These are phyloP conservation scores for Phytophthora pistaciae DNA, from an alignment of 352 stramenopile species.

Conservation along the genomic window DNA sequence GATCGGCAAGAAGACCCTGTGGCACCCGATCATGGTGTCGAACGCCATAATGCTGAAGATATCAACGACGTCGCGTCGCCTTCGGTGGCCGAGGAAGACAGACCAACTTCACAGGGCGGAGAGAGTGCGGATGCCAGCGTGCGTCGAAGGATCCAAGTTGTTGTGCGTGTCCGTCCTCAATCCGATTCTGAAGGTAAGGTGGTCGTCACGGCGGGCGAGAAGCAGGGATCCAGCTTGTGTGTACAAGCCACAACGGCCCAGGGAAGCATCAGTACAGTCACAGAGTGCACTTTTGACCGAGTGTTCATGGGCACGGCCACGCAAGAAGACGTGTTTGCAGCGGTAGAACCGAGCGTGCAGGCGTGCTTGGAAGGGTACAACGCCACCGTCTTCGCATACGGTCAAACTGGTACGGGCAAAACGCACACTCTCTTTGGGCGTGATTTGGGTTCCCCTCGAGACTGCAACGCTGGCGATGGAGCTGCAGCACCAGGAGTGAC, in stretches of 20 bases:
- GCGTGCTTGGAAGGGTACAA: constrained; percentile 88
- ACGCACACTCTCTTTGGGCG: constrained; percentile 93
- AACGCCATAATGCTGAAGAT: neutral
- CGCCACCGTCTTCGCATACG: constrained; percentile 93
- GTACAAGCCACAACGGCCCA: constrained; percentile 33
- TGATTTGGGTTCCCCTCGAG: constrained; percentile 24
- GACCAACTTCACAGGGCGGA: constrained; percentile 1
- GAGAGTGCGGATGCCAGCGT: constrained; percentile 1
- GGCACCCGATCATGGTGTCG: neutral
- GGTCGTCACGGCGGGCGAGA: constrained; percentile 48
- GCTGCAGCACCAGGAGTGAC: neutral
- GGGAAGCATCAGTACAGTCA: constrained; percentile 45
- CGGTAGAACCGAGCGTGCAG: constrained; percentile 69
- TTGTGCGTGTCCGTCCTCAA: constrained; percentile 74
- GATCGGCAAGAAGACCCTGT: neutral
- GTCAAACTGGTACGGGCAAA: constrained; percentile 92
- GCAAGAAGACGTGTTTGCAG: constrained; percentile 84
- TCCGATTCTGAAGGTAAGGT: constrained; percentile 27
- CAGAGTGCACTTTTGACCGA: constrained; percentile 76
- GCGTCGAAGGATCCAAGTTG: constrained; percentile 60
- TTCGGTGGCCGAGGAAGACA: neutral
- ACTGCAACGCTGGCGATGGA: neutral
- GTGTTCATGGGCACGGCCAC: constrained; percentile 72
- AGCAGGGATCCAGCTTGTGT: constrained; percentile 29
- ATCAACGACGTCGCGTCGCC: neutral